A percentile compares a stretch with the other conserved stretches of the same genome.
Conservation (phyloP, 2,329 filamentous ascomycete species). For the Cadophora sp. region DNA sequence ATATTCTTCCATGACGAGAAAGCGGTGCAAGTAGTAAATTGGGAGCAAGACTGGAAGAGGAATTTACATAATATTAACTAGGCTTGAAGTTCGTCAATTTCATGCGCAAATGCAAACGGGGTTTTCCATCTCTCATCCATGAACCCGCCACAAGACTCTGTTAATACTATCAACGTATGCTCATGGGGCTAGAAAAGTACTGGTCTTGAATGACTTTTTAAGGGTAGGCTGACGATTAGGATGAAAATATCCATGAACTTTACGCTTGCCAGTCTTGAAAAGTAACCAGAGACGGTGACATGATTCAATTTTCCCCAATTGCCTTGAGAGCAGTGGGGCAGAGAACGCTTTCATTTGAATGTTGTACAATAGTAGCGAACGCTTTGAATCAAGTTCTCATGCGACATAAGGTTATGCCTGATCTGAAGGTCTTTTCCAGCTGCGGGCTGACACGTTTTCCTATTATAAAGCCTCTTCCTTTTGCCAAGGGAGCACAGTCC, state of each 20-base stretch:
- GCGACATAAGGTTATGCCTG: not conserved
- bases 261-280: not conserved
- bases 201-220: not conserved
- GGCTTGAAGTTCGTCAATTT: not conserved
- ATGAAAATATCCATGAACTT: not conserved
- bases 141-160: not conserved
- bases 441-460: not conserved
- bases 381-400: not conserved
- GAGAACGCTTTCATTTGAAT: not conserved
- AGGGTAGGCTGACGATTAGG: constrained; percentile 1
- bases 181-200: too few species aligned
- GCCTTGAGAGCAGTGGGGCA: not conserved
- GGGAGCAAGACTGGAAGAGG: not conserved
- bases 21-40: not conserved
- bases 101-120: not conserved
- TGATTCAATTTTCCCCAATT: not conserved
- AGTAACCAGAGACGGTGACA: not conserved
- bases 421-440: not conserved
- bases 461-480: constrained; percentile 2
- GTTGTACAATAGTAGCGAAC: not conserved
- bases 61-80: too few species aligned
- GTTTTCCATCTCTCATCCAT: not conserved
- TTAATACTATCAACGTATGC: not conserved
- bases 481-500: constrained; percentile 9
- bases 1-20: not conserved